Evolutionary conservation across 2,329 filamentous ascomycete species (phyloP).

Genomic region (Colletotrichum sp.): DNA sequence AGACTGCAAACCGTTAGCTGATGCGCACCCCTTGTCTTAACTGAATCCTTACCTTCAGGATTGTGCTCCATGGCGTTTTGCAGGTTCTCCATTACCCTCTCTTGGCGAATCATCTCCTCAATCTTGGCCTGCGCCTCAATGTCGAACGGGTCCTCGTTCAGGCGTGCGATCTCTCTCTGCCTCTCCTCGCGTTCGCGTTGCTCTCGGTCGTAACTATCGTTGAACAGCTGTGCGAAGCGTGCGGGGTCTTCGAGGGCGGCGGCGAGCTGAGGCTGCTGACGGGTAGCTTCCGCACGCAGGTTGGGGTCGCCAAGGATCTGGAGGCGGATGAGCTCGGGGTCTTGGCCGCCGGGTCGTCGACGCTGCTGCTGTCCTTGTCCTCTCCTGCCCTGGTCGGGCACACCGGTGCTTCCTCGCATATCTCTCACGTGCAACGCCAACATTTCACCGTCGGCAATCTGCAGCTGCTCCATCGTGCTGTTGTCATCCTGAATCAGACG

Average conservation of each 20-base stretch:
- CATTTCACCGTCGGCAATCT: conserved; percentile 90
- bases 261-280: conserved; percentile 78
- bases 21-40: background rate
- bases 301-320: conserved; percentile 81
- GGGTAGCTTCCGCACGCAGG: conserved; percentile 72
- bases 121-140: conserved; percentile 89
- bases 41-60: conserved; percentile 75
- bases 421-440: conserved; percentile 81
- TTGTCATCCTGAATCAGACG: conserved; percentile 74
- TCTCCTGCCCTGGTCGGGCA: conserved; percentile 39
- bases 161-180: conserved; percentile 79
- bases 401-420: conserved; percentile 53
- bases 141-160: conserved; percentile 96
- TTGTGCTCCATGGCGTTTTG: conserved; percentile 98
- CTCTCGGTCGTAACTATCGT: conserved; percentile 71
- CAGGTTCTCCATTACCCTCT: conserved; percentile 92
- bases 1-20: conserved; percentile 62
- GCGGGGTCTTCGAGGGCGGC: conserved; percentile 76
- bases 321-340: conserved; percentile 83
- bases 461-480: conserved; percentile 81
- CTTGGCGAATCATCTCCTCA: conserved; percentile 95
- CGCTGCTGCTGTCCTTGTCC: conserved; percentile 39
- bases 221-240: conserved; percentile 76
- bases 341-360: conserved; percentile 48
- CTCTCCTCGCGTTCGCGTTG: conserved; percentile 76